Evolutionary conservation across 805 yeast species (phyloP), one percentile per base, ranked within the genome.

Genomic region (Kodamaea laetipori): DNA sequence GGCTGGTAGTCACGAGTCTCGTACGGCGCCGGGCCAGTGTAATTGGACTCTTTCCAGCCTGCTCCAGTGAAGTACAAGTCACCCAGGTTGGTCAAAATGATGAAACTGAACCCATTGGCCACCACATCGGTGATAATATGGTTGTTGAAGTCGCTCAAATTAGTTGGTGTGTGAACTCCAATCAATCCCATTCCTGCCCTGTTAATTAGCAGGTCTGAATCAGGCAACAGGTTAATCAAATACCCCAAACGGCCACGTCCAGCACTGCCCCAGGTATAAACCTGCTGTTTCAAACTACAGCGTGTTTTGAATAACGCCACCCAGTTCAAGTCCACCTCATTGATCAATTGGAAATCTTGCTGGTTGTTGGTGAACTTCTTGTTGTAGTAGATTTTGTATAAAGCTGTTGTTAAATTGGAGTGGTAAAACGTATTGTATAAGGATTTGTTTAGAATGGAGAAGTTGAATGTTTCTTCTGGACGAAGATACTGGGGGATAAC

Each of bases 61-160:
- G 51, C 41, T 0, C 85, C 88, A 4, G 84, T 77, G 24, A 69
- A 70, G 57, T 70, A 83, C 4, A 85, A 55, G 4, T 73, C 64
- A 0, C 90, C 90, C 1, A 70, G 59, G 21, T 70, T 68, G 0
- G 84, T 75, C 26, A 84, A 62, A 2, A 84, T 64, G 39, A 80
- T 80, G 47, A 82, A 79, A 3, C 82, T 74, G 54, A 73, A 84
- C 1, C 92, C 92, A 23, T 85, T 85, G 6, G 82, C 80, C 17
- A 77, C 67, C 1, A 84, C 64, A 50, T 78, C 82, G 0, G 72
- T 55, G 1, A 77, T 57, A 2, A 63, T 49, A 17, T 56, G 49
- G 3, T 63, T 55, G 4, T 66, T 59, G 34, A 79, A 61, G 2
- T 63, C 60, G 1, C 61, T 50, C 3, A 77, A 61, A 42, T 56